Evolutionary conservation across 257 asterid species (phyloP).

Genomic region (Solanum gracilifrons): DNA sequence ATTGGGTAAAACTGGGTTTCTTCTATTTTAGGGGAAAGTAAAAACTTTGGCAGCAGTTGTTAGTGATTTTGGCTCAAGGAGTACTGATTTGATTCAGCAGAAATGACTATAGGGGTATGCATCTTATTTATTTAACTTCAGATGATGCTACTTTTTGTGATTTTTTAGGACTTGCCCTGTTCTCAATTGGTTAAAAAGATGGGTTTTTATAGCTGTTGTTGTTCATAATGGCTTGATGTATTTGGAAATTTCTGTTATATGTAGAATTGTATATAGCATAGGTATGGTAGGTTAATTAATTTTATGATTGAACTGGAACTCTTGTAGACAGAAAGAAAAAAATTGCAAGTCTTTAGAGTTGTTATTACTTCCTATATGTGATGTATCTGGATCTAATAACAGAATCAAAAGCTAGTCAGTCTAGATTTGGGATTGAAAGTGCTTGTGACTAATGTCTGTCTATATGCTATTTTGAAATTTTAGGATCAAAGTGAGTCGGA

Average conservation of each 20-base stretch:
- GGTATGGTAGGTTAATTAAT: background rate
- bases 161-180: background rate
- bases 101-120: constrained; percentile 37
- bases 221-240: background rate
- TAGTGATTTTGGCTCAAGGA: background rate
- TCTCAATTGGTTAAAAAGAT: background rate
- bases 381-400: background rate
- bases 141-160: background rate
- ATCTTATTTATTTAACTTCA: background rate
- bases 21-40: background rate
- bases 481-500: constrained; percentile 34
- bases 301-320: background rate
- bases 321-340: background rate
- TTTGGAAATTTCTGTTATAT: background rate
- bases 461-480: background rate
- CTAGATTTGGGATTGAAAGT: background rate
- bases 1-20: background rate
- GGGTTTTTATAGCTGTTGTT: background rate
- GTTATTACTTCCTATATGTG: background rate
- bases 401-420: background rate
- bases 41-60: too few relatives aligned
- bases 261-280: background rate
- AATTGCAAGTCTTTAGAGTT: background rate
- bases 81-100: constrained; percentile 25
- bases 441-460: background rate